These are phyloP conservation scores for Canna indica DNA, from an alignment of 176 grass and related monocot genomes.

Conservation along the genomic window DNA sequence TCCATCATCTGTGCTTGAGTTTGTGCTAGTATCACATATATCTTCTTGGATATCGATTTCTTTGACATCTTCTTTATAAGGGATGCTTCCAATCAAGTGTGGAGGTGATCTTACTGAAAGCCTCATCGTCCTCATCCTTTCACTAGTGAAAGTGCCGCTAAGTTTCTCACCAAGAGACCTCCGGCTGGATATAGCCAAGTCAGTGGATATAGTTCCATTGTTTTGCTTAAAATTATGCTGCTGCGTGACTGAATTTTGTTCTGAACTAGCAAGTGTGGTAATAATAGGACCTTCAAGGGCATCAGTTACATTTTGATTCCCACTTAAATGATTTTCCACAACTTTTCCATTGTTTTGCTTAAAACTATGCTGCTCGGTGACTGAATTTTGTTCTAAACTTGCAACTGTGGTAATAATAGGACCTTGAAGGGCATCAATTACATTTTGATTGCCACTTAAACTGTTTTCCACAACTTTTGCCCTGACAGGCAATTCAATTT, in stretches of 20 bases:
- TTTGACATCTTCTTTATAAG: constrained; percentile 65
- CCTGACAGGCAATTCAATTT: constrained; percentile 3
- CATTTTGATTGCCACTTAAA: constrained; percentile 30
- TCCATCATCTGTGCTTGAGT: constrained; percentile 28
- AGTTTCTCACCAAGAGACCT: constrained; percentile 49
- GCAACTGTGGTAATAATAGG: constrained; percentile 27
- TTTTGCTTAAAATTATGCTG: constrained; percentile 23
- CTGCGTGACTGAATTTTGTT: constrained; percentile 34
- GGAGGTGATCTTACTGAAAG: constrained; percentile 48
- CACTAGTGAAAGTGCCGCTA: constrained; percentile 60
- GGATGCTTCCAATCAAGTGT: constrained; percentile 33
- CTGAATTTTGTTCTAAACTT: constrained; percentile 25
- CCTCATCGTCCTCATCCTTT: constrained; percentile 58
- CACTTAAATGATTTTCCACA: constrained; percentile 32
- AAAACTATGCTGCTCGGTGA: constrained; percentile 33
- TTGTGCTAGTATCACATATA: constrained; percentile 26
- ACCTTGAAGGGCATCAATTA: constrained; percentile 25
- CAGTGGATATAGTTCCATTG: constrained; percentile 27
- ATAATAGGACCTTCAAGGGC: constrained; percentile 19
- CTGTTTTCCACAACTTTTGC: constrained; percentile 29
- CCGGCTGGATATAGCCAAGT: constrained; percentile 37
- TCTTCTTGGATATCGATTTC: constrained; percentile 51
- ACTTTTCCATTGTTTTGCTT: neutral
- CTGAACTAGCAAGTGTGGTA: constrained; percentile 25
- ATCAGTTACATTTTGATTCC: constrained; percentile 30